Base-by-base conservation (phyloP, 1,284 basidiomycete species). In the Apiotrichum siamense region DNA sequence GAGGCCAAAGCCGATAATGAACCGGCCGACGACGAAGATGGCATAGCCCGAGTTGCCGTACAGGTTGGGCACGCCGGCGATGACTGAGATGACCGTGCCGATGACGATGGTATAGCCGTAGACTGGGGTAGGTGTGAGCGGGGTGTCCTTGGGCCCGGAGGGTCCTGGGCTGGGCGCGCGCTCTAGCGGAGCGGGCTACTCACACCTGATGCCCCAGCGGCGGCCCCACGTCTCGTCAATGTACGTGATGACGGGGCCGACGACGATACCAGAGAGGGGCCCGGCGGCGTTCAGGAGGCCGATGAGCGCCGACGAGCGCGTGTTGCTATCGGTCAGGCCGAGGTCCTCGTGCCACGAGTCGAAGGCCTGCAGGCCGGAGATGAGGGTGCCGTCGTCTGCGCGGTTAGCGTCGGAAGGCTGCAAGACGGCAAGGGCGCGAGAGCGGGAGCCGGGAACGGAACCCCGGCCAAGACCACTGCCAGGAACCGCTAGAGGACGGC, bases 181-280 rank as follows among this genome's bases (percentile, higher is more conserved):
- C 25, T 55, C 42, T 13, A 20, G 18, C 7, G 26, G 9, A 2
- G 37, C 23, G 11, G 18, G 10, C 7, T 24, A 58, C 69, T 59
- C 46, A 75, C 73, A 75, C 54, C 73, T 52, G 44, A 75, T 68
- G 43, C 74, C 74, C 74, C 74, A 75, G 44, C 63, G 60, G 18
- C 73, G 56, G 17, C 73, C 74, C 38, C 51, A 72, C 15, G 55
- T 55, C 31, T 74, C 71, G 47, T 75, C 73, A 39, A 75, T 70
- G 46, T 60, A 72, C 21, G 59, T 55, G 54, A 75, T 75, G 53
- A 75, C 49, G 4, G 73, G 73, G 6, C 74, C 74, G 25, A 73
- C 65, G 27, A 67, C 61, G 33, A 75, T 61, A 32, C 73, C 73
- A 6, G 69, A 52, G 35, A 75, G 63, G 20, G 53, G 61, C 11